A percentile compares a stretch with the other conserved stretches of the same genome.
Evolutionary conservation across 805 yeast genomes (phyloP).

Genomic region (Clavispora phyllophila): DNA sequence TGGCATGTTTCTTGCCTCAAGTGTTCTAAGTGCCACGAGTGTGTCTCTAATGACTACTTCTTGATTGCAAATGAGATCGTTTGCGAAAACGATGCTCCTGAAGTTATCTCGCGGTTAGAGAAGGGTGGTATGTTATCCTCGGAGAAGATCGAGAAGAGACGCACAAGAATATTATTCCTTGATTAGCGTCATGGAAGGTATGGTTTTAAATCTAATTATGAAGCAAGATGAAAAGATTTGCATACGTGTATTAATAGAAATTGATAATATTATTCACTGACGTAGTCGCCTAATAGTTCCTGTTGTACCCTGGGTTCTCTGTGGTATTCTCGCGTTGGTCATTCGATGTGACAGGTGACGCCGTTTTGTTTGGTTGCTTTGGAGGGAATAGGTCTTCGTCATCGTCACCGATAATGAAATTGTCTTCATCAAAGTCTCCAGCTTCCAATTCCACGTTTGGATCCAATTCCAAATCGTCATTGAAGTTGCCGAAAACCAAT

Average conservation of each 20-base stretch:
- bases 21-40: slow-evolving; percentile 55
- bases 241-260: not conserved
- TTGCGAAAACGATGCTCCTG: slow-evolving; percentile 46
- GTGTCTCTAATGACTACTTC: slow-evolving; percentile 52
- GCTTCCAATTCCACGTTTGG: slow-evolving; percentile 30
- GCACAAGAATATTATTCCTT: slow-evolving; percentile 37
- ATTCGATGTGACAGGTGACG: not conserved
- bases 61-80: slow-evolving; percentile 43
- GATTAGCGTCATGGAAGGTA: slow-evolving; percentile 12
- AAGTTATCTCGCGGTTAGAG: slow-evolving; percentile 20
- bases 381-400: slow-evolving; percentile 12
- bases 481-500: slow-evolving; percentile 37
- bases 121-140: slow-evolving; percentile 13
- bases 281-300: not conserved
- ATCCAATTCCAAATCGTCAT: slow-evolving; percentile 30
- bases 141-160: slow-evolving; percentile 39
- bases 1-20: slow-evolving; percentile 73
- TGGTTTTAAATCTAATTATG: not conserved
- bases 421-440: slow-evolving; percentile 36
- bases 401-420: slow-evolving; percentile 37
- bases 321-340: no score
- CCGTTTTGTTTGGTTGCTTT: not conserved
- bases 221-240: not conserved
- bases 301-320: not conserved
- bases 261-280: slow-evolving; percentile 6